Percentiles rank a stretch among this genome's conserved stretches.
These are phyloP conservation scores for Aspergillus carbonarius DNA, from an alignment of 2,329 filamentous ascomycete genomes.

Conservation along the genomic window DNA sequence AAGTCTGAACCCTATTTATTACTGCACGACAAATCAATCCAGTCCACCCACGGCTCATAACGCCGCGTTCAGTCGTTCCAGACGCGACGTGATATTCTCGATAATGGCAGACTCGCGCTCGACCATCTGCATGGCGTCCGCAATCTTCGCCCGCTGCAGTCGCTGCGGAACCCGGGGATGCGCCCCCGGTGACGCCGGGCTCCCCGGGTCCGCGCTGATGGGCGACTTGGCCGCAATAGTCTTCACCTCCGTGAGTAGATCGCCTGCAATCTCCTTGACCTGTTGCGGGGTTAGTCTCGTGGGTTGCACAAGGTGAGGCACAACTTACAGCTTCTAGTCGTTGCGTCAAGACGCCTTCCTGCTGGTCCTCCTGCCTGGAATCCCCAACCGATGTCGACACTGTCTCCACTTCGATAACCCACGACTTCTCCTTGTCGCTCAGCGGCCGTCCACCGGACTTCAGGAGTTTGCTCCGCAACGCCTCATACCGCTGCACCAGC, in stretches of 20 bases:
- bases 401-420: slow-evolving; percentile 45
- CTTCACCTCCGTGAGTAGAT: slow-evolving; percentile 40
- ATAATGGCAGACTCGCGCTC: slow-evolving; percentile 51
- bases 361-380: slow-evolving; percentile 19
- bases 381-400: slow-evolving; percentile 39
- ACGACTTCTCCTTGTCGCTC: slow-evolving; percentile 48
- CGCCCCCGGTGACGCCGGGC: slow-evolving; percentile 29
- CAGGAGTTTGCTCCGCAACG: slow-evolving; percentile 44
- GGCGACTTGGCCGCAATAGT: slow-evolving; percentile 31
- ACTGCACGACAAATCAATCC: not conserved
- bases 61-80: slow-evolving; percentile 41
- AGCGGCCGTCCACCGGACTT: slow-evolving; percentile 46
- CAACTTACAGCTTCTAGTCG: slow-evolving; percentile 43
- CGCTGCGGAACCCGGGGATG: slow-evolving; percentile 41
- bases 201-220: slow-evolving; percentile 27
- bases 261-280: slow-evolving; percentile 42
- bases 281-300: slow-evolving; percentile 23
- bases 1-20: too few relatives aligned
- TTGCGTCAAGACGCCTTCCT: slow-evolving; percentile 27
- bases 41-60: slow-evolving; percentile 20
- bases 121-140: slow-evolving; percentile 51
- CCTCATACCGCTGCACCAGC: slow-evolving; percentile 44
- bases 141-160: slow-evolving; percentile 47
- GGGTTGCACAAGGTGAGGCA: not conserved
- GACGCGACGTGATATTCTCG: slow-evolving; percentile 42